These are phyloP conservation scores for Leucoagaricus sp. DNA, from an alignment of 1,284 basidiomycete genomes.

Conservation along the genomic window DNA sequence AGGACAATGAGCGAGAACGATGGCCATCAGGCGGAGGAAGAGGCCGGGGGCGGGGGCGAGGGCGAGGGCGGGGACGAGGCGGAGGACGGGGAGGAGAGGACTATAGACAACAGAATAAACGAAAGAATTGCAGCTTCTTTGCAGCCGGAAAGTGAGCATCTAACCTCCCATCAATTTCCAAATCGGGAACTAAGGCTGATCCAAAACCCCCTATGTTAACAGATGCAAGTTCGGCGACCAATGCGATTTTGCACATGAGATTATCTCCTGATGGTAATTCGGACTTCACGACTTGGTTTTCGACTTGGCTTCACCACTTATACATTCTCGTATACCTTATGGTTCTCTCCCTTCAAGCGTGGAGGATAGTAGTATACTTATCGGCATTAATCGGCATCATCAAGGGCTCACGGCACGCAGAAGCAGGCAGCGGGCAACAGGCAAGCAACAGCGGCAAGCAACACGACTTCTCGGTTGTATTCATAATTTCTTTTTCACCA, in stretches of 20 bases:
- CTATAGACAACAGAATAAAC: conserved; percentile 71
- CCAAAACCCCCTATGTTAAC: conserved; percentile 40
- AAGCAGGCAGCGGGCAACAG: too few relatives aligned
- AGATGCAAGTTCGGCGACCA: conserved; percentile 86
- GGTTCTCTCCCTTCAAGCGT: background rate
- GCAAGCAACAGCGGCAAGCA: too few relatives aligned
- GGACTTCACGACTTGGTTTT: background rate
- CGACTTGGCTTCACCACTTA: background rate
- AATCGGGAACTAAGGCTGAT: conserved; percentile 50
- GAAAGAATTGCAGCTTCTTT: conserved; percentile 86
- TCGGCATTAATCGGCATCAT: conserved; percentile 15
- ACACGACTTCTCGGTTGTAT: too few relatives aligned
- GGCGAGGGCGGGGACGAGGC: conserved; percentile 39
- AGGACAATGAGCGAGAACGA: conserved; percentile 43
- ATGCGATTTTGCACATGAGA: conserved; percentile 78
- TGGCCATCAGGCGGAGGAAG: conserved; percentile 40
- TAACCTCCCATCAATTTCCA: conserved; percentile 38
- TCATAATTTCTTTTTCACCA: background rate
- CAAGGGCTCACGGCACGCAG: background rate
- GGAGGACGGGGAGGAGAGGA: conserved; percentile 41
- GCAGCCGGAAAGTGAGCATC: conserved; percentile 85
- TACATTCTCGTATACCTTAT: conserved; percentile 11
- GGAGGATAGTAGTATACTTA: conserved; percentile 2
- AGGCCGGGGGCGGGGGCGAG: conserved; percentile 33
- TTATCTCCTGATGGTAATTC: conserved; percentile 18